Conservation (phyloP, 441 rosid species). For the Mallotus repandus region DNA sequence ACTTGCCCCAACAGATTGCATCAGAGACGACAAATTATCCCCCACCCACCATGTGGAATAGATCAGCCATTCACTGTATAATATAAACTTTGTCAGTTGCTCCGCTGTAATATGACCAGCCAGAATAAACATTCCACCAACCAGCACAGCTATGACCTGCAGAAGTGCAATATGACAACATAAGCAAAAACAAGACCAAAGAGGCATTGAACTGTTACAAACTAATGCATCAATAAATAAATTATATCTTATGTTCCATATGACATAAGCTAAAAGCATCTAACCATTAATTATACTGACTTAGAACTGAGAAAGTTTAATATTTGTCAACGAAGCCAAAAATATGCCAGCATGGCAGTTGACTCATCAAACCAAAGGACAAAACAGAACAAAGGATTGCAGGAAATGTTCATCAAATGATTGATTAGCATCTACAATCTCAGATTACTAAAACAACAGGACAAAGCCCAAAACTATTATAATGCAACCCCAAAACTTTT, state of each 20-base stretch:
- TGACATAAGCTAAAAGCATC: not conserved
- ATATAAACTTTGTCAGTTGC: constrained; percentile 86
- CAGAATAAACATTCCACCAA: constrained; percentile 88
- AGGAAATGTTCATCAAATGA: not conserved
- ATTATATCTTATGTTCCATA: constrained; percentile 2
- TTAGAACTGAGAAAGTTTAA: not conserved
- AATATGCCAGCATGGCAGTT: not conserved
- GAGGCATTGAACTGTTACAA: not conserved
- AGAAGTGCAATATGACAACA: constrained; percentile 22
- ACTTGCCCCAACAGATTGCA: constrained; percentile 98
- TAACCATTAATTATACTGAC: not conserved
- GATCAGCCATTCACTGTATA: constrained; percentile 96
- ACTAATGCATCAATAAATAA: not conserved
- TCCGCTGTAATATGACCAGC: constrained; percentile 87
- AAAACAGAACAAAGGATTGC: not conserved
- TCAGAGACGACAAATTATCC: constrained; percentile 79
- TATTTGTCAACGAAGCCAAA: not conserved
- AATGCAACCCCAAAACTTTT: too few species aligned
- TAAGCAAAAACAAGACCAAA: constrained; percentile 16
- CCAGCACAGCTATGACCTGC: constrained; percentile 81
- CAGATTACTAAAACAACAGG: not conserved
- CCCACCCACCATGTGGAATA: constrained; percentile 98
- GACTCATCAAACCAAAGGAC: not conserved
- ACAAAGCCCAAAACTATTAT: not conserved
- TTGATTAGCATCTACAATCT: not conserved